Evolutionary conservation across 345 rosid genomes (phyloP).

Genomic region (Corchorus olitorius): DNA sequence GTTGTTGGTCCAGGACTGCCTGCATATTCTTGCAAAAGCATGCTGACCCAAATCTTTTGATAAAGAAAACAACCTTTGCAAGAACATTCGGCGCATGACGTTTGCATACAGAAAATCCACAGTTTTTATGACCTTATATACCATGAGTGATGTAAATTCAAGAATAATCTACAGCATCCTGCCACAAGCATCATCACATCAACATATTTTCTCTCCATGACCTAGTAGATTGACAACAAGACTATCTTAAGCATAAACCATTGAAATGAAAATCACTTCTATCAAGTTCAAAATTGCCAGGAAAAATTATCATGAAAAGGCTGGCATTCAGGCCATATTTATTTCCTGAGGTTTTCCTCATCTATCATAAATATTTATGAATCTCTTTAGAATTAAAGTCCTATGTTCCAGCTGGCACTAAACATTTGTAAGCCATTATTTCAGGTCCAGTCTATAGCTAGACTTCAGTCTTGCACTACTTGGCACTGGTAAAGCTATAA

Average conservation of each 20-base stretch:
- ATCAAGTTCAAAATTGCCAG: neutral
- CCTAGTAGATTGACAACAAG: neutral
- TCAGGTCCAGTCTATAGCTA: neutral
- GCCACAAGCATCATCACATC: neutral
- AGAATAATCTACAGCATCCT: conserved; percentile 4
- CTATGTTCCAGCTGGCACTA: neutral
- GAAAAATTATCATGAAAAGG: neutral
- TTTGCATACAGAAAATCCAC: neutral
- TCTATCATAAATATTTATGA: neutral
- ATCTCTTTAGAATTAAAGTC: neutral
- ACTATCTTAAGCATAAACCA: neutral
- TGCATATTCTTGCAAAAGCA: neutral
- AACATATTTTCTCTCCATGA: neutral
- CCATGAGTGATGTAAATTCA: neutral
- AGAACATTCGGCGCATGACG: neutral
- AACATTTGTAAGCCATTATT: neutral
- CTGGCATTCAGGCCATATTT: neutral
- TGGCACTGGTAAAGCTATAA: neutral
- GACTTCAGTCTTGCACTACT: neutral
- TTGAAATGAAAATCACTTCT: neutral
- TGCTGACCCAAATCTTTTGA: neutral
- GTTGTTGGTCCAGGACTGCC: neutral
- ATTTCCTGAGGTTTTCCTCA: neutral
- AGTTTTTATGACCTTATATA: conserved; percentile 1
- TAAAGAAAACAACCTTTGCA: neutral